Evolutionary conservation across 2,329 filamentous ascomycete genomes (phyloP).

Genomic region (Pseudomassariella vexata): DNA sequence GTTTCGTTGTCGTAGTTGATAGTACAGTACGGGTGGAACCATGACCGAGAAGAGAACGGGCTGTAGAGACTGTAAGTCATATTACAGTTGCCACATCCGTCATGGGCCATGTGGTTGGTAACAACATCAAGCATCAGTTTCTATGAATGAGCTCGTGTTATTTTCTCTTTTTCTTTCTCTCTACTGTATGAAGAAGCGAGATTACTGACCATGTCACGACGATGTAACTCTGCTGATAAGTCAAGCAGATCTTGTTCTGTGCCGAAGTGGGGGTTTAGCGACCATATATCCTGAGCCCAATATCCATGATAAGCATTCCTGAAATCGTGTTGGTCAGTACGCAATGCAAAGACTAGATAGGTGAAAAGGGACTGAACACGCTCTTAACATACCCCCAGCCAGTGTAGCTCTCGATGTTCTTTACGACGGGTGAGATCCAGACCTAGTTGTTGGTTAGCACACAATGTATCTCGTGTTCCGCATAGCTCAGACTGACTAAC

Average conservation of each 20-base stretch:
- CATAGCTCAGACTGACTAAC: not conserved
- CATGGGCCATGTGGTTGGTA: slow-evolving; percentile 48
- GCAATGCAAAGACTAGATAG: too few species aligned
- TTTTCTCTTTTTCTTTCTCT: too few species aligned
- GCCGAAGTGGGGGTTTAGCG: slow-evolving; percentile 56
- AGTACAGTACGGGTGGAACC: slow-evolving; percentile 51
- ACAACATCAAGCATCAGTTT: slow-evolving; percentile 58
- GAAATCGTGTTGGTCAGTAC: not conserved
- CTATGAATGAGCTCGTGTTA: too few species aligned
- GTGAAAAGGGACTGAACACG: too few species aligned
- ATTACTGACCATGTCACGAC: slow-evolving; percentile 40
- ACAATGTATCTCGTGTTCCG: too few species aligned
- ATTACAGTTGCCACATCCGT: slow-evolving; percentile 33
- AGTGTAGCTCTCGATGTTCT: slow-evolving; percentile 32
- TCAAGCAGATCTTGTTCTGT: slow-evolving; percentile 46
- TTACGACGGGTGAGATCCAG: slow-evolving; percentile 37
- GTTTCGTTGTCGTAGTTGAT: slow-evolving; percentile 41
- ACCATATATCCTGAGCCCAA: slow-evolving; percentile 44
- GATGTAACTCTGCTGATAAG: slow-evolving; percentile 43
- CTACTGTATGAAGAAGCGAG: too few species aligned
- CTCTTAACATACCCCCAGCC: slow-evolving; percentile 30
- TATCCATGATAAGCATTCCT: slow-evolving; percentile 41
- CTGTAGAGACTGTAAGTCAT: slow-evolving; percentile 48
- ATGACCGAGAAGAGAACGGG: slow-evolving; percentile 47
- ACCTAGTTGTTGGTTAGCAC: too few species aligned